Conservation (phyloP, 176 grass and related monocot species). For the Oryza meridionalis region DNA sequence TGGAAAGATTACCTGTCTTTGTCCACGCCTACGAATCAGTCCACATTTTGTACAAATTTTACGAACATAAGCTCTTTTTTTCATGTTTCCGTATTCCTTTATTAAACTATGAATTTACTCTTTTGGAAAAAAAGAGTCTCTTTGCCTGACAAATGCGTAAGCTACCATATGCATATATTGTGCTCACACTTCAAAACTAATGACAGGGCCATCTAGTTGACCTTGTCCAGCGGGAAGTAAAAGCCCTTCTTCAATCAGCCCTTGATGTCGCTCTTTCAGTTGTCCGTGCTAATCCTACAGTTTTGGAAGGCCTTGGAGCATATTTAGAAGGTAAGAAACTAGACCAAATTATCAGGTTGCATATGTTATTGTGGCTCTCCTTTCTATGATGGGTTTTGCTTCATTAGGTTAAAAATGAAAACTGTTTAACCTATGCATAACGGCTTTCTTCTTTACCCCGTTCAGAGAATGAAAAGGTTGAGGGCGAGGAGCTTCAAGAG, state of each 20-base stretch:
- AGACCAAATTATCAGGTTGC: not conserved
- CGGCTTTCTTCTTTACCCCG: constrained; percentile 7
- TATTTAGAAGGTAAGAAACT: constrained; percentile 90
- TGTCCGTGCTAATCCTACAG: constrained; percentile 79
- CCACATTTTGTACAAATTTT: too few relatives aligned
- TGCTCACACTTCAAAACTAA: constrained; percentile 36
- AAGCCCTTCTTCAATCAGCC: constrained; percentile 77
- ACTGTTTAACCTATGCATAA: constrained; percentile 4
- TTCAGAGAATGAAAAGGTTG: constrained; percentile 96
- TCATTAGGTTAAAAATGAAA: constrained; percentile 17
- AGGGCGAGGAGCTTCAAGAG: constrained; percentile 95
- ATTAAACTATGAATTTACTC: too few relatives aligned
- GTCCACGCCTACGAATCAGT: too few relatives aligned
- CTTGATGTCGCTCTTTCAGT: constrained; percentile 97
- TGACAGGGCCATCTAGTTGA: constrained; percentile 86
- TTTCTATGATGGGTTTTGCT: constrained; percentile 22
- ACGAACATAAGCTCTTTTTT: too few relatives aligned
- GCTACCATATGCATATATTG: constrained; percentile 17
- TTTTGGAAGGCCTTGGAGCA: constrained; percentile 94
- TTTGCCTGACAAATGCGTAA: constrained; percentile 25
- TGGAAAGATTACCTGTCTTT: too few relatives aligned
- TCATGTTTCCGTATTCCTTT: too few relatives aligned
- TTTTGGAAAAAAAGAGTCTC: too few relatives aligned
- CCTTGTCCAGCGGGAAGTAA: constrained; percentile 92
- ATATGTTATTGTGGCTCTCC: not conserved